Percentiles rank a stretch among this genome's conserved stretches.
phyloP scores from a whole-genome alignment of 2,329 filamentous ascomycete species.

The Monilinia polystroma region DNA sequence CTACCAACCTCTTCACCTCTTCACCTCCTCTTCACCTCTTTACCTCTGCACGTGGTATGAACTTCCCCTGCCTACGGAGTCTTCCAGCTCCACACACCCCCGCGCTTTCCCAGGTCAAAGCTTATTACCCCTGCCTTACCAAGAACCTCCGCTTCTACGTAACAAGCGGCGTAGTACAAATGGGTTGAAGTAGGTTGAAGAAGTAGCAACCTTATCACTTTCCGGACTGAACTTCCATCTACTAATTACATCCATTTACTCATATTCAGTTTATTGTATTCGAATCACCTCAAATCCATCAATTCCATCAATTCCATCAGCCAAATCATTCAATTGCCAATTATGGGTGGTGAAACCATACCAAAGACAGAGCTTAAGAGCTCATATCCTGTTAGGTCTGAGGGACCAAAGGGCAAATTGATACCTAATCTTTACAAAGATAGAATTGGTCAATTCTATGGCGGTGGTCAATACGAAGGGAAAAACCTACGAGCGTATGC shows the following conservation, averaged over 20 bases:
- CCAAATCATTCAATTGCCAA: conserved; percentile 30
- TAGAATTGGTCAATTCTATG: conserved; percentile 78
- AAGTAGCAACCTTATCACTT: too few species aligned
- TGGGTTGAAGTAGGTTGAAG: neutral
- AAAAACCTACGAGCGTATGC: conserved; percentile 71
- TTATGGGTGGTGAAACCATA: conserved; percentile 41
- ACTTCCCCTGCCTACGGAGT: neutral
- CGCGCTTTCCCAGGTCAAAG: conserved; percentile 13
- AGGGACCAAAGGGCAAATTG: conserved; percentile 65
- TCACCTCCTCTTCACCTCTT: neutral
- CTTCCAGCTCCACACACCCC: conserved; percentile 10
- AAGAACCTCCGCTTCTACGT: conserved; percentile 17
- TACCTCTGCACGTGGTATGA: neutral
- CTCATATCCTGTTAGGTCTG: conserved; percentile 39
- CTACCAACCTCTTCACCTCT: neutral
- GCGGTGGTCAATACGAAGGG: conserved; percentile 72
- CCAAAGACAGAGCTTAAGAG: conserved; percentile 33
- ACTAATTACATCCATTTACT: neutral
- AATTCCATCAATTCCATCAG: conserved; percentile 17
- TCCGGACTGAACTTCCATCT: too few species aligned
- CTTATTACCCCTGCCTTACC: conserved; percentile 10
- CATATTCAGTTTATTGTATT: conserved; percentile 4
- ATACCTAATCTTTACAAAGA: conserved; percentile 84
- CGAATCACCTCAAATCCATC: conserved; percentile 3
- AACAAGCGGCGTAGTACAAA: conserved; percentile 19